Evolutionary conservation across 2,329 filamentous ascomycete genomes (phyloP), one percentile per base, ranked within the genome.

Genomic region (Geoglossum cookeanum): DNA sequence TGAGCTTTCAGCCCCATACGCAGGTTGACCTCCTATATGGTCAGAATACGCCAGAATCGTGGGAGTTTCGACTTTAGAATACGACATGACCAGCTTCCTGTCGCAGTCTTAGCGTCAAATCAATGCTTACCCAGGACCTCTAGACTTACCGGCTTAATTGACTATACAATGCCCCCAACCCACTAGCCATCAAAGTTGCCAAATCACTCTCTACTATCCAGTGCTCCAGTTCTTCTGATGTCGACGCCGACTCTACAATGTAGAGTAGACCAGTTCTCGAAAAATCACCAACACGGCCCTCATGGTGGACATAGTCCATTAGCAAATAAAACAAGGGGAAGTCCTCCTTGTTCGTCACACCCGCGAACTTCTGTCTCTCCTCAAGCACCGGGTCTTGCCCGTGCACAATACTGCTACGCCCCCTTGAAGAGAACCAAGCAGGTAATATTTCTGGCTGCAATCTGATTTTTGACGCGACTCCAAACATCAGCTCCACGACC

Each of bases 121-220:
- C 3, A 55, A 27, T 13, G 1, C 29, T n/a, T 22, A 22, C 7
- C 9, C 5, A 29, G 37, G 35, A 15, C 22, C 22, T n/a, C 9
- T 22, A 22, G 48, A 39, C 70, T 62, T 59, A 78, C 72, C 79
- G 77, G 68, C 80, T 83, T 59, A 85, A 70, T 64, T 84, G 80
- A 64, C 81, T 85, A 68, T 85, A 85, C 65, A 75, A 79, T 8
- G 81, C 92, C 15, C 92, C 92, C 0, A 98, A 72, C 0, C 92
- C 92, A 0, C 89, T 97, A 3, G 92, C 92, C 92, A 98, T 97
- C 61, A 97, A 75, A 0, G 92, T 97, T 11, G 92, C 92, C 56
- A 98, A 75, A 67, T 98, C 92, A 68, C 91, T 96, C 67, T 95
- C 90, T 52, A 97, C 88, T 61, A 98, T 87, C 92, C 92, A 98